Evolutionary conservation across 1,284 basidiomycete genomes (phyloP).

Genomic region (Bondarzewia mesenterica): DNA sequence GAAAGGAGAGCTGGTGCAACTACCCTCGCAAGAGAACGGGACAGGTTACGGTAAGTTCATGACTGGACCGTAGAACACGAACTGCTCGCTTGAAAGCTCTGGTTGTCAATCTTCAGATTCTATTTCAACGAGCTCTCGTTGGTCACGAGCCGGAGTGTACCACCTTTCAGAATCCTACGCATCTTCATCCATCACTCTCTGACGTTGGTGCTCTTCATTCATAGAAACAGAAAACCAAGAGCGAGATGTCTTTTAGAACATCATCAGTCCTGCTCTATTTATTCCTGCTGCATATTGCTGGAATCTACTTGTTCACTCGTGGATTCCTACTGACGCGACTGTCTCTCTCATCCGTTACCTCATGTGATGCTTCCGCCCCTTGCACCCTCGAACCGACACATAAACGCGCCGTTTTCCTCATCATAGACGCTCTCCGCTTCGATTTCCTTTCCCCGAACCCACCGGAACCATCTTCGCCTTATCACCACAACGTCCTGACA

Average conservation of each 20-base stretch:
- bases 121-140: too few relatives aligned
- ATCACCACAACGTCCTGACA: conserved; percentile 79
- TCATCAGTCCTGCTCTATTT: conserved; percentile 12
- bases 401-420: conserved; percentile 73
- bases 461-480: conserved; percentile 50
- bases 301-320: conserved; percentile 75
- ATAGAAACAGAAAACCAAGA: not conserved
- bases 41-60: too few relatives aligned
- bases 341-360: conserved; percentile 56
- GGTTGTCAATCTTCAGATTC: too few relatives aligned
- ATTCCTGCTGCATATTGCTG: conserved; percentile 38
- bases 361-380: conserved; percentile 30
- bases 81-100: too few relatives aligned
- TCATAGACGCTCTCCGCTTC: conserved; percentile 92
- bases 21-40: too few relatives aligned
- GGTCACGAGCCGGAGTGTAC: too few relatives aligned
- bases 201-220: too few relatives aligned
- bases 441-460: conserved; percentile 84
- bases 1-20: too few relatives aligned
- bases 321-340: conserved; percentile 86
- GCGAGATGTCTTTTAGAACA: conserved; percentile 7
- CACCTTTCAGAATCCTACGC: too few relatives aligned
- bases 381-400: conserved; percentile 60
- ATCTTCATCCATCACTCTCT: too few relatives aligned
- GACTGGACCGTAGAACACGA: too few relatives aligned